These are phyloP conservation scores for Iris pallida DNA, from an alignment of 116 monocot species.

Conservation along the genomic window DNA sequence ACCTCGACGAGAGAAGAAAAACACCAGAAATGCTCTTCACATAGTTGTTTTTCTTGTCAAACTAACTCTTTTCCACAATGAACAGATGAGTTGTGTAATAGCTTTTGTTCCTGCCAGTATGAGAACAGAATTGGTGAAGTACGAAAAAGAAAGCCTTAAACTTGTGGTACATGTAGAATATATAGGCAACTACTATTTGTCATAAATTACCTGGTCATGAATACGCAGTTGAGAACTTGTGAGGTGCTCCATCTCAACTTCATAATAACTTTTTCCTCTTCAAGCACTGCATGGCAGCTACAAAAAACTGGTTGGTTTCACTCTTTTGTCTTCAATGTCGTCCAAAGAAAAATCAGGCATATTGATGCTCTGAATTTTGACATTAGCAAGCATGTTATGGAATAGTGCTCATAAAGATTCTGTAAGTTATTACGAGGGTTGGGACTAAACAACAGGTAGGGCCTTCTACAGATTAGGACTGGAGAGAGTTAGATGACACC, in stretches of 20 bases:
- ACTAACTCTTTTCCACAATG: not conserved
- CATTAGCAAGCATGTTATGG: no score
- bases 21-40: not conserved
- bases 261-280: conserved; percentile 87
- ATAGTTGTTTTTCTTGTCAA: not conserved
- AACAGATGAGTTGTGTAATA: conserved; percentile 7
- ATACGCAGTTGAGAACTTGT: conserved; percentile 55
- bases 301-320: no score
- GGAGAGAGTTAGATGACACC: no score
- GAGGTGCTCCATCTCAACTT: conserved; percentile 69
- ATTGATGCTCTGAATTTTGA: no score
- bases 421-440: no score
- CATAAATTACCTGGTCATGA: conserved; percentile 56
- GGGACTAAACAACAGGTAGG: no score
- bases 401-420: no score
- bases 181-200: not conserved
- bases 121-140: not conserved
- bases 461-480: no score
- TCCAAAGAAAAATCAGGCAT: no score
- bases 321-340: no score
- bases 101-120: conserved; percentile 28
- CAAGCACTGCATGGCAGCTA: conserved; percentile 80
- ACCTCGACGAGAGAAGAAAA: no score
- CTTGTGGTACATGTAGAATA: not conserved
- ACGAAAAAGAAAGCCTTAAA: not conserved